phyloP scores from a whole-genome alignment of 768 basidiomycete genomes.

The Lactifluus pinguis region DNA sequence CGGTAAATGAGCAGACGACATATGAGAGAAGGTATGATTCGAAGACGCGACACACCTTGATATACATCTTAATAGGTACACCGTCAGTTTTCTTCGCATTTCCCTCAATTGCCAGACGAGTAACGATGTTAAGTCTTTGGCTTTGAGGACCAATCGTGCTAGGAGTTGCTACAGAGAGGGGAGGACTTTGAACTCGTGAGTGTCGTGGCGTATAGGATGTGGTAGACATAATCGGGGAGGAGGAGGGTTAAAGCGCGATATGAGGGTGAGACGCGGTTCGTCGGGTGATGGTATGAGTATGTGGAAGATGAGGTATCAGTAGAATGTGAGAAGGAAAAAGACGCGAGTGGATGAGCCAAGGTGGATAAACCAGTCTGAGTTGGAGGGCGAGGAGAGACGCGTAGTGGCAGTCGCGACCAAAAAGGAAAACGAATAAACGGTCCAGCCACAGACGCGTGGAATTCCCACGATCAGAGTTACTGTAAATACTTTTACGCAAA shows the following conservation, averaged over 20 bases:
- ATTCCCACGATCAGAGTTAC: neutral
- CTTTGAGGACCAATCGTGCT: slow-evolving; percentile 24
- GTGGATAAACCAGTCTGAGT: neutral
- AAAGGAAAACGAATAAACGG: slow-evolving; percentile 5
- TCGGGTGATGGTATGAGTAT: neutral
- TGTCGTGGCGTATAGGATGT: slow-evolving; percentile 19
- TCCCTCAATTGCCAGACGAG: slow-evolving; percentile 67
- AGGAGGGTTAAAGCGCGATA: neutral
- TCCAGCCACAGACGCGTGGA: slow-evolving; percentile 13
- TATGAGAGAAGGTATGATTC: neutral
- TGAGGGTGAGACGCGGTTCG: neutral
- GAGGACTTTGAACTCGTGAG: slow-evolving; percentile 24
- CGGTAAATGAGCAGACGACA: slow-evolving; percentile 24
- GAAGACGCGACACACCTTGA: slow-evolving; percentile 45
- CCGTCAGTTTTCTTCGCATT: slow-evolving; percentile 61
- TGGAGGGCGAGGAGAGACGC: neutral
- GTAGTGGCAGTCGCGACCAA: neutral
- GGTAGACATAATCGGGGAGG: slow-evolving; percentile 3
- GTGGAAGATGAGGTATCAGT: neutral
- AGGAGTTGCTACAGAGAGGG: slow-evolving; percentile 22
- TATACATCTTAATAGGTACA: slow-evolving; percentile 62
- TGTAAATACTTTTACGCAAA: too few species aligned
- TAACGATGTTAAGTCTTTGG: slow-evolving; percentile 54
- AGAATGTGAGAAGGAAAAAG: neutral
- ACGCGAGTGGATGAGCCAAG: neutral